A percentile compares a stretch with the other conserved stretches of the same genome.
These are phyloP conservation scores for Cryptosporidium sp. DNA, from an alignment of 169 alveolate species.

Conservation along the genomic window DNA sequence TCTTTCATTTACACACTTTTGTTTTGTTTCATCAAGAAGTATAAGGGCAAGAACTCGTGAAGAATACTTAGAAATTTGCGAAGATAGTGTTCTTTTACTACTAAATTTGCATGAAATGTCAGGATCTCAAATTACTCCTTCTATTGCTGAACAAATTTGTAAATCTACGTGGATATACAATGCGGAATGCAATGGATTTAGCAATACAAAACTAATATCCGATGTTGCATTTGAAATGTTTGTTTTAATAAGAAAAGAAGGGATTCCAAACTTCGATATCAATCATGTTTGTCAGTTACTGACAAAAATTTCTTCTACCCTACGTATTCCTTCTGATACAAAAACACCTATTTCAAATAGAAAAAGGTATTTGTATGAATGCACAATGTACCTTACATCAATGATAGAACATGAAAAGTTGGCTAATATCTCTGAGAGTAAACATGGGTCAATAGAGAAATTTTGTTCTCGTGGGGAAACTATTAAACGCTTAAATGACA, in stretches of 20 bases:
- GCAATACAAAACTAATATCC: not conserved
- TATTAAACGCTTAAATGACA: conserved; percentile 10
- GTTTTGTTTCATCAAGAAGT: conserved; percentile 52
- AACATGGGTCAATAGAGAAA: not conserved
- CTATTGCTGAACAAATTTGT: conserved; percentile 33
- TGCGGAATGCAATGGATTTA: conserved; percentile 43
- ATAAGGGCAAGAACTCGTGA: conserved; percentile 33
- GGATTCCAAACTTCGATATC: conserved; percentile 35
- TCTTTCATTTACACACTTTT: conserved; percentile 26
- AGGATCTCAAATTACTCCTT: conserved; percentile 25
- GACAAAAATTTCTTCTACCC: conserved; percentile 29
- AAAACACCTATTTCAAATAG: not conserved
- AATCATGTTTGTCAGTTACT: conserved; percentile 27
- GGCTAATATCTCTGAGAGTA: not conserved
- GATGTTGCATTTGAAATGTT: conserved; percentile 59
- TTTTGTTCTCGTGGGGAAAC: conserved; percentile 40
- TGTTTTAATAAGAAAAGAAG: conserved; percentile 35
- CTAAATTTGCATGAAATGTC: conserved; percentile 8
- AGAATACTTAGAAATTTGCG: conserved; percentile 30
- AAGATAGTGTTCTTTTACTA: conserved; percentile 23
- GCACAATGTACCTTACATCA: conserved; percentile 42
- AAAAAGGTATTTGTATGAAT: conserved; percentile 24
- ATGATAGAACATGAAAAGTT: conserved; percentile 37
- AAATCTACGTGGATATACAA: conserved; percentile 61
- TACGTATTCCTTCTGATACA: not conserved